A percentile compares a stretch with the other conserved stretches of the same genome.
These are phyloP conservation scores for Yamadazyma atlantica DNA, from an alignment of 1,139 yeast genomes.

Conservation along the genomic window DNA sequence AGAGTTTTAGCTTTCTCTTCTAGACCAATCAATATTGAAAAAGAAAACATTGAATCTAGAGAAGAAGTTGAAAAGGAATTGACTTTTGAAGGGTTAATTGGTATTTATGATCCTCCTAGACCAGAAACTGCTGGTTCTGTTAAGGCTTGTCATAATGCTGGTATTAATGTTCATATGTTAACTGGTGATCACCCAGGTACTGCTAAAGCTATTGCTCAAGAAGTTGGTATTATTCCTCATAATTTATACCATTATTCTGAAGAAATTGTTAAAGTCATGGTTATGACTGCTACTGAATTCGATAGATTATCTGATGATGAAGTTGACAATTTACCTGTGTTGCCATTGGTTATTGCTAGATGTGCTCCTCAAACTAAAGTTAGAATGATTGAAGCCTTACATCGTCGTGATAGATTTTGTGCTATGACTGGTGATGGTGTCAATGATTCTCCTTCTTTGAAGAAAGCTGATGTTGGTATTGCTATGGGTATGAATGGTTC, in stretches of 20 bases:
- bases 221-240: slow-evolving; percentile 79
- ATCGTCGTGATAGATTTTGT: slow-evolving; percentile 65
- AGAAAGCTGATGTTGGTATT: slow-evolving; percentile 81
- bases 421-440: slow-evolving; percentile 93
- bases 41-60: slow-evolving; percentile 33
- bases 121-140: slow-evolving; percentile 70
- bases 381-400: slow-evolving; percentile 79
- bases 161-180: slow-evolving; percentile 80
- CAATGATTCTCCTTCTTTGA: slow-evolving; percentile 79
- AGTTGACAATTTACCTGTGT: slow-evolving; percentile 65
- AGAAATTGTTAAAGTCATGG: slow-evolving; percentile 65
- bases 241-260: slow-evolving; percentile 62
- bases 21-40: slow-evolving; percentile 21
- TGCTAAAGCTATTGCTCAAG: slow-evolving; percentile 79
- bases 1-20: slow-evolving; percentile 73
- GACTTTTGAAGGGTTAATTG: slow-evolving; percentile 67
- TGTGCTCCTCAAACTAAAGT: slow-evolving; percentile 88
- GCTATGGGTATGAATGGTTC: slow-evolving; percentile 84
- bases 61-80: slow-evolving; percentile 56
- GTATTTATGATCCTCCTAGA: slow-evolving; percentile 84
- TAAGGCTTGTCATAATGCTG: slow-evolving; percentile 68
- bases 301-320: slow-evolving; percentile 62
- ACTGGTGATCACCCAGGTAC: slow-evolving; percentile 88
- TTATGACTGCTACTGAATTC: slow-evolving; percentile 74
- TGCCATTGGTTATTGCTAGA: slow-evolving; percentile 79